Conservation (phyloP, 306 rosid genomes). For the Prunus salicina region DNA sequence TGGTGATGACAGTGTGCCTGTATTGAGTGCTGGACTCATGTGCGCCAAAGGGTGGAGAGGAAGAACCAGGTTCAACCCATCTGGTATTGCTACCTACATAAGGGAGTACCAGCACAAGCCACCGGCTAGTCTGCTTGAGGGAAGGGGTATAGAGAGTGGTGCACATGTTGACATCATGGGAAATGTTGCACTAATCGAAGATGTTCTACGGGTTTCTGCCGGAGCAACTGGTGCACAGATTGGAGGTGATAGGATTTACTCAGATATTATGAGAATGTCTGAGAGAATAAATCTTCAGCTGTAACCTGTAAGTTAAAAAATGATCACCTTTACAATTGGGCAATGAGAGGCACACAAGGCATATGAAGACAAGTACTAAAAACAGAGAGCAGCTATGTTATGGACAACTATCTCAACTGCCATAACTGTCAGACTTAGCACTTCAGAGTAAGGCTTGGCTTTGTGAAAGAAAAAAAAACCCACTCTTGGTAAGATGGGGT, state of each 20-base stretch:
- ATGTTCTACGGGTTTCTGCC: slow-evolving; percentile 57
- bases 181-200: slow-evolving; percentile 59
- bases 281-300: slow-evolving; percentile 51
- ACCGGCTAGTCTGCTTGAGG: slow-evolving; percentile 44
- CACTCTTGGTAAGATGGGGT: neutral
- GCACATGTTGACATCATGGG: slow-evolving; percentile 55
- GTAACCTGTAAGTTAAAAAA: slow-evolving; percentile 29
- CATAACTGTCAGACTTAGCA: neutral
- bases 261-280: slow-evolving; percentile 51
- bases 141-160: slow-evolving; percentile 53
- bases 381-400: neutral
- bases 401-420: neutral
- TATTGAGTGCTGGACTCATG: slow-evolving; percentile 78
- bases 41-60: slow-evolving; percentile 79
- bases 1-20: slow-evolving; percentile 57
- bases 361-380: neutral
- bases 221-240: slow-evolving; percentile 56
- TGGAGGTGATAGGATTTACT: slow-evolving; percentile 70
- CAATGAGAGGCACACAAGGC: neutral
- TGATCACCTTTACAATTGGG: neutral
- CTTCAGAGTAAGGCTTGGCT: neutral
- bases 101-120: slow-evolving; percentile 62
- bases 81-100: slow-evolving; percentile 46
- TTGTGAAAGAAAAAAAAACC: neutral
- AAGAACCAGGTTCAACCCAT: slow-evolving; percentile 76